Evolutionary conservation across 345 rosid species (phyloP), one percentile per base, ranked within the genome.

Genomic region (Eucalyptus tenuipes): DNA sequence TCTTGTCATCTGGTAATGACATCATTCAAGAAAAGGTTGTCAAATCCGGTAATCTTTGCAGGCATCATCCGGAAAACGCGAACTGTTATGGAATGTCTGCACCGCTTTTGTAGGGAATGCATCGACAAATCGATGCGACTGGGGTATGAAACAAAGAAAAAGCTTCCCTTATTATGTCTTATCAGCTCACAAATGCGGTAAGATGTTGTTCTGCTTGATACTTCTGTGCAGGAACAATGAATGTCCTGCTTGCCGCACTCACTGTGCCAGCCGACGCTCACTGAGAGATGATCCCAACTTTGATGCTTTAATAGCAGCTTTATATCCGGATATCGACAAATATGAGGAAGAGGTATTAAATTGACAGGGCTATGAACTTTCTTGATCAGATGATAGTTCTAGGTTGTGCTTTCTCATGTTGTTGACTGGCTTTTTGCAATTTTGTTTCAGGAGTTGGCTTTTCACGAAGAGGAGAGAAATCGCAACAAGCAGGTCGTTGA

Each of bases 171-270:
- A 59, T 89, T 31, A 15, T 50, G 85, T 82, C 52, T 50, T 55
- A 17, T 88, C 49, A 79, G 66, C 59, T 53, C n/a, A 27, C 17
- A 55, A 52, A 33, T 61, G 42, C 1, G 13, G 47, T 86, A 33
- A 18, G 45, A 86, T 47, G 44, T 24, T n/a, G 53, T 33, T n/a
- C 22, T 79, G 64, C 86, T 52, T 91, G 90, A 82, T 88, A 86
- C 75, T 88, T 79, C 82, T 86, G 91, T 94, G 91, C 94, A 97
- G 99, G 94, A 97, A 97, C 90, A 96, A 96, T 85, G 99, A 97
- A 91, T 97, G 99, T 90, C 99, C 99, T 91, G 96, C 99, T 89
- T 97, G 99, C 90, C 98, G 99, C 92, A 96, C 98, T 52, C 99
- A 97, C 92, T 96, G 98, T 93, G 98, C 99, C 86, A 97, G 99